Evolutionary conservation across 73 alveolate species (phyloP).

Genomic region (Symbiodinium pilosum): DNA sequence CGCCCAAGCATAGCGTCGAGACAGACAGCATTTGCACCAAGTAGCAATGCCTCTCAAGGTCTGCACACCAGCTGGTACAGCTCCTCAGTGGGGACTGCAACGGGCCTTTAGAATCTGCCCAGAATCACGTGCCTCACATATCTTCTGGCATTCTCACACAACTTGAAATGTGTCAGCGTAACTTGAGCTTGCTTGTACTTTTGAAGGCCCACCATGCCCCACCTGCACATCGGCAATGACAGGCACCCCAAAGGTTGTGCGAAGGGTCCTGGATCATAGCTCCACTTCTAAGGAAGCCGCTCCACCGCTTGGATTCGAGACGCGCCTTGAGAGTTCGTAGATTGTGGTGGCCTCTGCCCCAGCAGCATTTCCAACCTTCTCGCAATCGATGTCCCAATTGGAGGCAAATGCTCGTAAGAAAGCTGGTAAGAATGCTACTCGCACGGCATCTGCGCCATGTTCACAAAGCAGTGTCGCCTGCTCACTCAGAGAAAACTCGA

Average conservation of each 20-base stretch:
- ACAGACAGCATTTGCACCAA: slow-evolving; percentile 81
- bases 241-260: slow-evolving; percentile 42
- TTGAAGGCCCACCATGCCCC: not conserved
- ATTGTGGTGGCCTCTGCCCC: slow-evolving; percentile 87
- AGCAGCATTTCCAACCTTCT: slow-evolving; percentile 32
- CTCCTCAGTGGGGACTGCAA: not conserved
- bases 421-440: not conserved
- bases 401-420: too few relatives aligned
- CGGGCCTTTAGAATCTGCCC: slow-evolving; percentile 71
- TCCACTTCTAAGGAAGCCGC: too few relatives aligned
- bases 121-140: slow-evolving; percentile 4
- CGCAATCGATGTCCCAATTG: too few relatives aligned
- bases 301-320: too few relatives aligned
- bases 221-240: slow-evolving; percentile 46
- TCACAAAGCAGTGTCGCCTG: slow-evolving; percentile 67
- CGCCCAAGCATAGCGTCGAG: slow-evolving; percentile 47
- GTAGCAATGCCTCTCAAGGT: slow-evolving; percentile 27
- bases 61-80: not conserved
- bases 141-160: too few relatives aligned
- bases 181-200: not conserved
- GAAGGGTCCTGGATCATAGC: slow-evolving; percentile 35
- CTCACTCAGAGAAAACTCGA: too few relatives aligned
- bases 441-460: slow-evolving; percentile 66
- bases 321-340: slow-evolving; percentile 40
- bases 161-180: not conserved